These are phyloP conservation scores for Fusarium sp. DNA, from an alignment of 2,329 filamentous ascomycete species.

Conservation along the genomic window DNA sequence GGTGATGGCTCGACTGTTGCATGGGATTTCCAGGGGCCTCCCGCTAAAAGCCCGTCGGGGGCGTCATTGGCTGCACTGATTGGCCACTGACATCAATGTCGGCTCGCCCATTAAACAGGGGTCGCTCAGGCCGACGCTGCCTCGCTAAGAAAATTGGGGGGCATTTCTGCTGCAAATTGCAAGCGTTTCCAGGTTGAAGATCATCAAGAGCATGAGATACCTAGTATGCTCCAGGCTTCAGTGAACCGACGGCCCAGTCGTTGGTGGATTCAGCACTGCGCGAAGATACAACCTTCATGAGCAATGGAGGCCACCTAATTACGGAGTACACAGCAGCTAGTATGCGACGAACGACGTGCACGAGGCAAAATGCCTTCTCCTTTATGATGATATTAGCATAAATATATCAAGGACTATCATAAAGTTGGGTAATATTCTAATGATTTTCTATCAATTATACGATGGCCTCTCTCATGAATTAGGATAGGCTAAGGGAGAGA, in stretches of 20 bases:
- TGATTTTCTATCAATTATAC: background rate
- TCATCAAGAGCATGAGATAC: no score
- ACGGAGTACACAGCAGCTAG: background rate
- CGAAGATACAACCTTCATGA: background rate
- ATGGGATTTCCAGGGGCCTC: slow-evolving; percentile 27
- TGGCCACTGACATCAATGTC: background rate
- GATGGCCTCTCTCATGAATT: background rate
- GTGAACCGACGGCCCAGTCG: background rate
- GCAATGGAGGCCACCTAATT: no score
- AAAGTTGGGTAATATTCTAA: background rate
- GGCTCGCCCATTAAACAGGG: slow-evolving; percentile 20
- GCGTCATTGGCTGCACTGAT: slow-evolving; percentile 24
- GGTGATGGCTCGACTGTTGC: slow-evolving; percentile 13
- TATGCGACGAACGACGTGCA: background rate
- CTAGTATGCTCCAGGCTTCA: no score
- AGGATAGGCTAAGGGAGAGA: background rate
- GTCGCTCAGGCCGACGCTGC: background rate
- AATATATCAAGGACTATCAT: background rate
- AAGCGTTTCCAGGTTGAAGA: background rate
- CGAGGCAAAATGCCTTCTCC: background rate
- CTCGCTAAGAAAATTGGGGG: background rate
- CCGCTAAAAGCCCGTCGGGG: slow-evolving; percentile 6
- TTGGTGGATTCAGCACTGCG: background rate
- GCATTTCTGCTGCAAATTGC: background rate
- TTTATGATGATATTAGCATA: background rate